These are phyloP conservation scores for Cryphonectria naterciae DNA, from an alignment of 2,329 filamentous ascomycete species.

Conservation along the genomic window DNA sequence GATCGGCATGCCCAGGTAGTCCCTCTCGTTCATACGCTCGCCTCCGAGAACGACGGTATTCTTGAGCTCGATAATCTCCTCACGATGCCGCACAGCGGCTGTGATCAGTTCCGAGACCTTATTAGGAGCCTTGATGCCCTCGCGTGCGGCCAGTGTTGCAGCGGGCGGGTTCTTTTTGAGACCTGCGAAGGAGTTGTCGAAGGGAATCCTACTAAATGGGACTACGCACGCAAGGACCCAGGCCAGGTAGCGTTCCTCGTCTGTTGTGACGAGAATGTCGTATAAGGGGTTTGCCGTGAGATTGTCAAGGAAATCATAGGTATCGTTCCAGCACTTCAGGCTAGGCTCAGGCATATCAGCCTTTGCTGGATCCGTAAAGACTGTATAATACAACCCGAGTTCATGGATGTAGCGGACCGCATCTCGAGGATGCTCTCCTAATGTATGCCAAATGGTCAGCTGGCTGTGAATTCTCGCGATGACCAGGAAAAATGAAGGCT, in stretches of 20 bases:
- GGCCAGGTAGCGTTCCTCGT: slow-evolving; percentile 69
- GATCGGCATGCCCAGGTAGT: slow-evolving; percentile 74
- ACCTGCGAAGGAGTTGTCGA: slow-evolving; percentile 48
- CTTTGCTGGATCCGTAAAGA: slow-evolving; percentile 72
- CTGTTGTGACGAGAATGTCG: slow-evolving; percentile 60
- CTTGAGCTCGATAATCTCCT: slow-evolving; percentile 67
- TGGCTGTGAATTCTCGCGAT: not conserved
- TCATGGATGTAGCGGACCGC: slow-evolving; percentile 69
- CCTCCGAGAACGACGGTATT: slow-evolving; percentile 52
- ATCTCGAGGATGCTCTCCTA: slow-evolving; percentile 61
- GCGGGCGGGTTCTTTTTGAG: slow-evolving; percentile 51
- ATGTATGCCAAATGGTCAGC: slow-evolving; percentile 10
- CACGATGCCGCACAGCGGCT: slow-evolving; percentile 64
- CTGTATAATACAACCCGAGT: slow-evolving; percentile 69
- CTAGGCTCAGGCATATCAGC: slow-evolving; percentile 58
- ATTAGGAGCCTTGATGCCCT: slow-evolving; percentile 80
- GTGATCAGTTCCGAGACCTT: slow-evolving; percentile 72
- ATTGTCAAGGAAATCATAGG: slow-evolving; percentile 65
- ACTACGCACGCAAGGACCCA: slow-evolving; percentile 78
- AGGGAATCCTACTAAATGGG: slow-evolving; percentile 66
- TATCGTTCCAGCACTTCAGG: slow-evolving; percentile 61
- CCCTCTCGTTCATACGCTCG: slow-evolving; percentile 56
- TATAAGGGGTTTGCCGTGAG: slow-evolving; percentile 43
- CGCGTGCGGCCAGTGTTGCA: slow-evolving; percentile 67
- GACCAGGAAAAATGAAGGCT: not conserved